Evolutionary conservation across 805 yeast genomes (phyloP), one percentile per base, ranked within the genome.

Genomic region (Ogataea salicorniae): DNA sequence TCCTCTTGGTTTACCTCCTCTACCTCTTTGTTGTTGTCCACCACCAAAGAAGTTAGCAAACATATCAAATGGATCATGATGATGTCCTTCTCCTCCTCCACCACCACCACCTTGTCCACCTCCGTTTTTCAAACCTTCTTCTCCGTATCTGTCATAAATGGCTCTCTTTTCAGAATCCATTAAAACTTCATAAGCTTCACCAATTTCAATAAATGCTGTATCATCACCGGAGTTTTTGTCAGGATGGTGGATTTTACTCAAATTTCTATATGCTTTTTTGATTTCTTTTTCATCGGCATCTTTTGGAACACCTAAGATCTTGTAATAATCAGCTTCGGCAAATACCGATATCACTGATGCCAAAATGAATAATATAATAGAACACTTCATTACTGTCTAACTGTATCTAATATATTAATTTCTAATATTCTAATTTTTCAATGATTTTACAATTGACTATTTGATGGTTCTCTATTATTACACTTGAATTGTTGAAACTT

Each of bases 161-260:
- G 72, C 58, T 50, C 84, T 76, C 66, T 87, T 86, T 47, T 86
- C 87, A 5, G 76, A 63, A 62, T 89, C 88, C 54, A 80, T 76
- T 51, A 90, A 74, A 13, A 89, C 86, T 46, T 90, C 97, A 64
- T 92, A 92, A 0, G 98, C 98, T 60, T 86, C 95, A 15, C 96
- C 96, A 29, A 94, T 78, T 66, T 90, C 95, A 43, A 94, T 83
- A 64, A 91, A 94, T 1, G 97, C 96, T 29, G 77, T 84, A 8
- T 87, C 89, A 57, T 84, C 79, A 6, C 84, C 85, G 5, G 85
- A 83, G 63, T 92, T 94, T 70, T 92, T 92, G 67, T 92, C 99
- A 2, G 99, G 99, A 62, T 92, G 99, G 67, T 79, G 89, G 61
- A 87, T 87, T 64, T 88, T 84, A 55, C 91, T 83, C 53, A 92